These are phyloP conservation scores for Colletotrichum zoysiae DNA, from an alignment of 2,329 filamentous ascomycete genomes.

Conservation along the genomic window DNA sequence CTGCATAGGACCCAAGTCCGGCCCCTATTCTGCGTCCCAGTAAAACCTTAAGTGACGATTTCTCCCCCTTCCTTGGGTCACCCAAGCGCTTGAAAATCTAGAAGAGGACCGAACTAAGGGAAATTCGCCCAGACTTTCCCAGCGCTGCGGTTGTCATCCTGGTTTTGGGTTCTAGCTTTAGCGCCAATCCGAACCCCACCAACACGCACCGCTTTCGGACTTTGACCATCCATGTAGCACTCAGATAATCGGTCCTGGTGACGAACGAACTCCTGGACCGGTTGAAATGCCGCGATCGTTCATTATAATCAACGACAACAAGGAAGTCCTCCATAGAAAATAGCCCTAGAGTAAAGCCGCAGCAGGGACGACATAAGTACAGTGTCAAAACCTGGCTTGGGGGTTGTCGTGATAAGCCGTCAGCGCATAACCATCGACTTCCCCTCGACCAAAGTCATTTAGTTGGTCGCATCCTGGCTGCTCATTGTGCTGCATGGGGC, in stretches of 20 bases:
- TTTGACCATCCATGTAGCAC: not conserved
- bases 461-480: not conserved
- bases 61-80: not conserved
- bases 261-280: not conserved
- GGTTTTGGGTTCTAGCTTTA: not conserved
- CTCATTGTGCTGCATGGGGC: not conserved
- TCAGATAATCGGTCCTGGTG: too few species aligned
- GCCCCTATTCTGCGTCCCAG: not conserved
- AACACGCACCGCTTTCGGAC: not conserved
- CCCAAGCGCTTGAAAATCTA: not conserved
- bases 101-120: not conserved
- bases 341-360: not conserved
- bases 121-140: not conserved
- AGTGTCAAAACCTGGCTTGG: fast-evolving
- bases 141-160: not conserved
- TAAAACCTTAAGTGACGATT: not conserved
- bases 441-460: not conserved
- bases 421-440: not conserved
- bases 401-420: not conserved
- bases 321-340: not conserved
- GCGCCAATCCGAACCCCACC: not conserved
- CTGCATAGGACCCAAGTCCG: not conserved
- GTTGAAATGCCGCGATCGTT: not conserved
- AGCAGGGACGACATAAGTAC: not conserved
- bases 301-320: not conserved